Percentiles rank a stretch among this genome's conserved stretches.
Conservation (phyloP, 73 alveolate species). For the Symbiodinium pilosum region DNA sequence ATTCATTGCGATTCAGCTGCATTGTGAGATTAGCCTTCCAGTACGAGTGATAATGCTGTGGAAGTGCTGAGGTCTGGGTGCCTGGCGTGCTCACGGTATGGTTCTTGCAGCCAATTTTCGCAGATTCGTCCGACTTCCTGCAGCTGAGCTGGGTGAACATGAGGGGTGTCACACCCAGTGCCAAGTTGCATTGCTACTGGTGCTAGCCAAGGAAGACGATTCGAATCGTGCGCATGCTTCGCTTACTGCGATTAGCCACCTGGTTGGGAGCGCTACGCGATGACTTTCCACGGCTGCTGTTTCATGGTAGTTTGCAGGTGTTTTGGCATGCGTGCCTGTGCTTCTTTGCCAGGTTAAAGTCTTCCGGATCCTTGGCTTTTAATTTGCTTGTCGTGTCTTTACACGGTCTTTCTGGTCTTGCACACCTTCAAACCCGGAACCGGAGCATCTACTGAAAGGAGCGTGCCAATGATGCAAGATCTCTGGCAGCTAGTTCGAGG, state of each 20-base stretch:
- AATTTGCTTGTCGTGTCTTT: too few species aligned
- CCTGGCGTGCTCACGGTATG: constrained; percentile 64
- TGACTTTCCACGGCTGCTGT: neutral
- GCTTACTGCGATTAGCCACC: constrained; percentile 31
- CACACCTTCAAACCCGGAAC: neutral
- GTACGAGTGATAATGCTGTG: neutral
- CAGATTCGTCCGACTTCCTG: constrained; percentile 17
- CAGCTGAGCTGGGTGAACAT: neutral
- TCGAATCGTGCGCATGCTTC: constrained; percentile 83
- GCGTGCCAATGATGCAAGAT: constrained; percentile 65
- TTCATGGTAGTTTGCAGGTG: neutral
- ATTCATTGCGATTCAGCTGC: constrained; percentile 24
- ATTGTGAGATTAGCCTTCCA: neutral
- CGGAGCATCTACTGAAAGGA: neutral
- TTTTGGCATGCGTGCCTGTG: neutral
- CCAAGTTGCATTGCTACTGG: too few species aligned
- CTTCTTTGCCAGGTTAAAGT: constrained; percentile 22
- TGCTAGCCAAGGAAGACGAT: constrained; percentile 39
- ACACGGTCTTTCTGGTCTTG: too few species aligned
- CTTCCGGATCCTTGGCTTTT: constrained; percentile 77
- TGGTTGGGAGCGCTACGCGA: neutral
- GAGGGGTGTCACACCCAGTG: neutral
- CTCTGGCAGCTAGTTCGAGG: constrained; percentile 91
- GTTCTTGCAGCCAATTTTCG: constrained; percentile 8
- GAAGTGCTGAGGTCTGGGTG: constrained; percentile 40